Evolutionary conservation across 1,284 basidiomycete genomes (phyloP), one percentile per base, ranked within the genome.

Genomic region (Trichosporon coremiiforme): DNA sequence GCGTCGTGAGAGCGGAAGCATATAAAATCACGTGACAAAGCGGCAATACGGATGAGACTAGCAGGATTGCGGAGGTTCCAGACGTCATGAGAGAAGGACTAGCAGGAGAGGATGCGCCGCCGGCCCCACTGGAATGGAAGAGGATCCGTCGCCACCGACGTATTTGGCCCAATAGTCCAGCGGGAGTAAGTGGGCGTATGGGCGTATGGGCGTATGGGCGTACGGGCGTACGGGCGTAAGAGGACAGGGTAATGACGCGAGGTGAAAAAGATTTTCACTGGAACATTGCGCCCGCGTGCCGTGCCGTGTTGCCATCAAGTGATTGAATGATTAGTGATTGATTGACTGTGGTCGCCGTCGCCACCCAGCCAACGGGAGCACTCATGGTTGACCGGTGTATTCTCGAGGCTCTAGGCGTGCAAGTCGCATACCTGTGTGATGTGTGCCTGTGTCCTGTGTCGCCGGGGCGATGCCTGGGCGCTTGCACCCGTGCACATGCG

Each of bases 231-330:
- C 4, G 53, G 22, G 53, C 53, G 22, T 29, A 33, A 25, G 25
- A 2, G 25, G 25, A 25, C 25, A 25, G 55, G 55, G 29, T 13
- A n/a, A 20, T 53, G 50, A 53, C 22, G 57, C 15, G 29, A 5
- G 5, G 17, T 10, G 57, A 62, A 62, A 60, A 38, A 62, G 57
- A 62, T 62, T 62, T 62, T 62, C 57, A 62, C 31, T 62, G 57
- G 57, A 62, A 35, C n/a, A 35, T 17, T 33, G 57, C 57, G 57
- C 53, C 53, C 25, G 53, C 53, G 53, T 35, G 33, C 33, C 33
- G 33, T 57, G 53, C 53, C 53, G 22, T 22, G 35, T 36, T 25
- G 35, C 35, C 35, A 10, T 25, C 25, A 25, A 25, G 25, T 25
- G 25, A 25, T 25, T 25, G 25, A 25, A 25, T 25, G 25, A 25